These are phyloP conservation scores for Coemansia sp. DNA, from an alignment of 192 early-diverging fungal species.

Conservation along the genomic window DNA sequence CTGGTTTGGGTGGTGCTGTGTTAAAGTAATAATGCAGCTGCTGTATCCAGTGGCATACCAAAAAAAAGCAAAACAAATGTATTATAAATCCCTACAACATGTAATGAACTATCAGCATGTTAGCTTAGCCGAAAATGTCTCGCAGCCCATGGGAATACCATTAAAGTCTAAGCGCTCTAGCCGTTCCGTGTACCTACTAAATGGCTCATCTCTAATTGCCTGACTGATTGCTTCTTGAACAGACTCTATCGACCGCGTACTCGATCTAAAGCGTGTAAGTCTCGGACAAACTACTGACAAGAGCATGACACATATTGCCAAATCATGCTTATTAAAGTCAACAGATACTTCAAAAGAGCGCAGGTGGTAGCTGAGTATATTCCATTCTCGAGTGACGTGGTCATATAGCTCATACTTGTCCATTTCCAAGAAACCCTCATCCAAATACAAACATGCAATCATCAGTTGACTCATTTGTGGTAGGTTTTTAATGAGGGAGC, in stretches of 20 bases:
- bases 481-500: background rate
- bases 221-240: background rate
- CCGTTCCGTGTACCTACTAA: background rate
- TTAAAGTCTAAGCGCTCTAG: background rate
- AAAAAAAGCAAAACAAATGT: background rate
- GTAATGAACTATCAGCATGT: background rate
- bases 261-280: background rate
- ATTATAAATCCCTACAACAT: no score
- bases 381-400: background rate
- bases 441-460: background rate
- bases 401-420: background rate
- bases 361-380: background rate
- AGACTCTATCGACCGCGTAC: background rate
- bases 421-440: background rate
- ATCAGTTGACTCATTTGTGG: background rate
- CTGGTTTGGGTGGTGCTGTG: background rate
- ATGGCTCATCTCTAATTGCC: background rate
- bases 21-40: background rate
- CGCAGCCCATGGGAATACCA: background rate
- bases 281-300: background rate
- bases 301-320: conserved; percentile 1
- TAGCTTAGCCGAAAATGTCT: background rate
- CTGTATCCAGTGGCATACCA: background rate
- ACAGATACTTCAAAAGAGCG: background rate
- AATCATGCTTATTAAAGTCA: background rate